A percentile compares a stretch with the other conserved stretches of the same genome.
Conservation (phyloP, 345 rosid genomes). For the Laguncularia racemosa region DNA sequence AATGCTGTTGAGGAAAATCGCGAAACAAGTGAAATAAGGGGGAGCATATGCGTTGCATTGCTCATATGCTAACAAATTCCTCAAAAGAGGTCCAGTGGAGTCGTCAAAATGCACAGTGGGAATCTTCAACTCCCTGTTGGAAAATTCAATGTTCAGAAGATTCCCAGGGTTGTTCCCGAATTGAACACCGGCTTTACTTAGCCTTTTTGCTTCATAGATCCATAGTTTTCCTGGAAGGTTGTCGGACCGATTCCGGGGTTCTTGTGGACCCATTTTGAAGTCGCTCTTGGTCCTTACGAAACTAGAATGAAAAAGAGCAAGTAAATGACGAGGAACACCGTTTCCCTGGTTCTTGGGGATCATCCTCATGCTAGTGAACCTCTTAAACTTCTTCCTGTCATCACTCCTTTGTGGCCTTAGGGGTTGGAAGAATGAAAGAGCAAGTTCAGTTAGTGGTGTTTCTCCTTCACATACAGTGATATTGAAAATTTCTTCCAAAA, state of each 20-base stretch:
- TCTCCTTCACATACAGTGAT: background rate
- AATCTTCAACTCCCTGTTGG: slow-evolving; percentile 4
- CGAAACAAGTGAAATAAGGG: slow-evolving; percentile 5
- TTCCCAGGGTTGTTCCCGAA: slow-evolving; percentile 3
- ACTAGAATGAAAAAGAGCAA: slow-evolving; percentile 10
- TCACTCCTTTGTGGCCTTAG: slow-evolving; percentile 5
- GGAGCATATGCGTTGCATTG: background rate
- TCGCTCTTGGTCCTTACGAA: background rate
- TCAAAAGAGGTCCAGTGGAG: slow-evolving; percentile 5
- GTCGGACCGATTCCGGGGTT: background rate
- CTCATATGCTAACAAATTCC: slow-evolving; percentile 8
- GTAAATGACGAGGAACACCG: slow-evolving; percentile 4
- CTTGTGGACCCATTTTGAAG: background rate
- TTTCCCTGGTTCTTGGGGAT: no score
- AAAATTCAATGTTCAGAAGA: slow-evolving; percentile 9
- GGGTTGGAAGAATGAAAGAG: slow-evolving; percentile 8
- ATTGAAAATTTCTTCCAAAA: slow-evolving; percentile 4
- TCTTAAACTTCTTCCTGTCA: no score
- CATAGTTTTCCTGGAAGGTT: slow-evolving; percentile 5
- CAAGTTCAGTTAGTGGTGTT: background rate
- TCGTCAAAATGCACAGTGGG: slow-evolving; percentile 6
- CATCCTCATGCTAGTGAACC: background rate
- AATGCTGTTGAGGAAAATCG: slow-evolving; percentile 9
- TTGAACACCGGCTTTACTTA: background rate
- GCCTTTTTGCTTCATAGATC: slow-evolving; percentile 5